Conservation (phyloP, 306 rosid genomes). For the Ammopiptanthus mongolicus region DNA sequence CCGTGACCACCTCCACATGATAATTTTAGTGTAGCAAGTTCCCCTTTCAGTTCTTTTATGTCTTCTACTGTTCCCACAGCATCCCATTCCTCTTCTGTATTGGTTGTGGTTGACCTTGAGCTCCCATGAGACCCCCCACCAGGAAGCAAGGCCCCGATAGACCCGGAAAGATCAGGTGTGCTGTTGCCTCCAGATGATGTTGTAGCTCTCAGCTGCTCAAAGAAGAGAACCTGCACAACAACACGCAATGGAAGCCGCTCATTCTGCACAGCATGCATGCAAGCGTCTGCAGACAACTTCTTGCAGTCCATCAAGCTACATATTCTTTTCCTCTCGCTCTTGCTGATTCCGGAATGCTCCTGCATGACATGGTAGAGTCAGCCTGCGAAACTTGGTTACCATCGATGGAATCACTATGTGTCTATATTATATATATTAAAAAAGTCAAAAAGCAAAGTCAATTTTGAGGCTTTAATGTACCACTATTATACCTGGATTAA, state of each 20-base stretch:
- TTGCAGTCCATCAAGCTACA: slow-evolving; percentile 88
- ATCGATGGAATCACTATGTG: not conserved
- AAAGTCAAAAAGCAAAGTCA: not conserved
- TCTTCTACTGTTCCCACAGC: slow-evolving; percentile 63
- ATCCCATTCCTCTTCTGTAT: slow-evolving; percentile 89
- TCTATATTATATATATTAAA: not conserved
- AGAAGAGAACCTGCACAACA: slow-evolving; percentile 87
- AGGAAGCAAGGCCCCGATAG: slow-evolving; percentile 58
- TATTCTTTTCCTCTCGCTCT: slow-evolving; percentile 79
- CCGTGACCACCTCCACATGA: slow-evolving; percentile 27
- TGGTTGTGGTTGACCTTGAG: slow-evolving; percentile 80
- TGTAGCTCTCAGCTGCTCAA: slow-evolving; percentile 72
- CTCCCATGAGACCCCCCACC: slow-evolving; percentile 75
- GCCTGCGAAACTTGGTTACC: not conserved
- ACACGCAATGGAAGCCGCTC: slow-evolving; percentile 87
- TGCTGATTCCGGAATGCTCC: slow-evolving; percentile 87
- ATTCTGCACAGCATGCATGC: slow-evolving; percentile 92
- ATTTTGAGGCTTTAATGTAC: not conserved
- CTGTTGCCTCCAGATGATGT: slow-evolving; percentile 49
- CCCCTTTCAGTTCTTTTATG: slow-evolving; percentile 61
- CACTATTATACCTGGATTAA: not conserved
- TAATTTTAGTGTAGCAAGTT: slow-evolving; percentile 48
- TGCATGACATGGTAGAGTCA: slow-evolving; percentile 33
- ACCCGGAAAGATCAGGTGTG: slow-evolving; percentile 61
- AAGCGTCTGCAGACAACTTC: slow-evolving; percentile 79